Evolutionary conservation across 2,329 filamentous ascomycete species (phyloP).

Genomic region (Microdochium bolleyi): DNA sequence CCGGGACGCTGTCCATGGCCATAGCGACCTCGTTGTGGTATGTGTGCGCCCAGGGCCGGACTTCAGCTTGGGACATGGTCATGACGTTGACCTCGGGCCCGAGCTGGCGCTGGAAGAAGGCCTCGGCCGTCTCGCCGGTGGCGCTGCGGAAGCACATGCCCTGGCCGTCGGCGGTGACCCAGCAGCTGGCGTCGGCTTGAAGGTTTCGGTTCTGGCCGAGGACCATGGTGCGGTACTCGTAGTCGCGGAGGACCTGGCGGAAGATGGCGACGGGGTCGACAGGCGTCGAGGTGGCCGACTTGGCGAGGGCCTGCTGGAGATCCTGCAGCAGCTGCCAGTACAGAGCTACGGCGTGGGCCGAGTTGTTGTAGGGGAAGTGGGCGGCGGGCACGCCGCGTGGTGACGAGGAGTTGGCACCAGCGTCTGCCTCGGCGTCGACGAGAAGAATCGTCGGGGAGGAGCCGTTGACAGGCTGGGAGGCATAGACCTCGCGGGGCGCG

Average conservation of each 20-base stretch:
- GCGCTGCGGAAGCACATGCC: neutral
- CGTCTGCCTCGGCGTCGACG: neutral
- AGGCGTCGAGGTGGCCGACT: neutral
- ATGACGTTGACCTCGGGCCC: neutral
- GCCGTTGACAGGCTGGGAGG: neutral
- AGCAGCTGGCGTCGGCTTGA: neutral
- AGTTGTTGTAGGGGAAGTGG: neutral
- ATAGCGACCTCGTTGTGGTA: neutral
- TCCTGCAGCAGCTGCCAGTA: neutral
- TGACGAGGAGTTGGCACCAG: neutral
- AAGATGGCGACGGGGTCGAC: constrained; percentile 1
- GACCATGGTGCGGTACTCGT: neutral
- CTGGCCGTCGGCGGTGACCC: neutral
- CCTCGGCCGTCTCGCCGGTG: neutral
- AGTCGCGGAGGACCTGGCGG: neutral
- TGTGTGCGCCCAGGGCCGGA: neutral
- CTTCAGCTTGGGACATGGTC: neutral
- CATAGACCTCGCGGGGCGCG: neutral
- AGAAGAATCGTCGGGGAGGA: neutral
- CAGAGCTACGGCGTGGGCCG: neutral
- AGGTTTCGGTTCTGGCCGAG: neutral
- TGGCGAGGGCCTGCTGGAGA: neutral
- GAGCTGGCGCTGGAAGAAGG: neutral
- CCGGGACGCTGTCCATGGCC: neutral
- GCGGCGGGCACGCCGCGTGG: neutral